Conservation (phyloP, 139 green algal species). For the Chlamydomonas sphaeroides region DNA sequence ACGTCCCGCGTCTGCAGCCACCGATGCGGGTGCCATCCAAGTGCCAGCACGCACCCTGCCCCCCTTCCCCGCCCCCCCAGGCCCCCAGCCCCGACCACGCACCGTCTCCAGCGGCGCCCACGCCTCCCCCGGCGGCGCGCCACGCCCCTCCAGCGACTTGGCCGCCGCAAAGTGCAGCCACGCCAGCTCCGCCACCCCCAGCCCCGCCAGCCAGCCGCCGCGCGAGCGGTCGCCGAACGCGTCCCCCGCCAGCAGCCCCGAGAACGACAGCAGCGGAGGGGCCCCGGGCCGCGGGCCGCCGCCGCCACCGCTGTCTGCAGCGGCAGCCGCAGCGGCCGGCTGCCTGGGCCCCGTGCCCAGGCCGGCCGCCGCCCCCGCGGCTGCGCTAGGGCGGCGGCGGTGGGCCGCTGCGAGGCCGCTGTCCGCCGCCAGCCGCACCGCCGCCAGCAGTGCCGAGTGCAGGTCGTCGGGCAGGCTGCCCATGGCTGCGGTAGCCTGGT, state of each 20-base stretch:
- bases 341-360: too few species aligned
- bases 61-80: too few species aligned
- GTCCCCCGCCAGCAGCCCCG: neutral
- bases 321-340: neutral
- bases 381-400: too few species aligned
- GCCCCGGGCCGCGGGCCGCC: neutral
- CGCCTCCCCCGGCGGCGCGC: slow-evolving; percentile 26
- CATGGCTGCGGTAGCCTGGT: slow-evolving; percentile 24
- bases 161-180: slow-evolving; percentile 72
- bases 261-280: too few species aligned
- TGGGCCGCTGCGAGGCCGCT: too few species aligned
- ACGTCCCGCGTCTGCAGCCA: too few species aligned
- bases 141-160: slow-evolving; percentile 27
- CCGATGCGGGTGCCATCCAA: too few species aligned
- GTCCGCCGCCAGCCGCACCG: neutral
- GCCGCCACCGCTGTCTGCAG: neutral
- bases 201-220: slow-evolving; percentile 48
- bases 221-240: neutral
- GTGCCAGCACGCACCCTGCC: too few species aligned
- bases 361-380: too few species aligned
- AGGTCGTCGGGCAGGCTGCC: neutral
- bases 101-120: slow-evolving; percentile 27
- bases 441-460: neutral
- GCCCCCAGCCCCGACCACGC: too few species aligned
- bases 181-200: slow-evolving; percentile 46